Evolutionary conservation across 306 rosid species (phyloP).

Genomic region (cucumber (Cucumis sativus)): DNA sequence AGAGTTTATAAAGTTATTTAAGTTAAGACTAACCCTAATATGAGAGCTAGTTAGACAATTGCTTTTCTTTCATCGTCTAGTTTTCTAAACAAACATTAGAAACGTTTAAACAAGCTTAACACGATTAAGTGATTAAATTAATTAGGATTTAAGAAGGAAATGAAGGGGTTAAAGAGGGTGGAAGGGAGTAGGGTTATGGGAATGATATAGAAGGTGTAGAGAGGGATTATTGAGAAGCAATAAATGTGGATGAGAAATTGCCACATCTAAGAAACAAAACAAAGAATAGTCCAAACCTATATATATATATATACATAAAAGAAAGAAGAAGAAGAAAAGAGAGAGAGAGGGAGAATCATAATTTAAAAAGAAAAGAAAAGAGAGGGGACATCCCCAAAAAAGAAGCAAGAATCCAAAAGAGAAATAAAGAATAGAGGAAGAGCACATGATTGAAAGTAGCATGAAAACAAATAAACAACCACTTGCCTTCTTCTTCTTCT

Average conservation of each 20-base stretch:
- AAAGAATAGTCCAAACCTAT: not conserved
- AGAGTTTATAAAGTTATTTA: no score
- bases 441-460: slow-evolving; percentile 1
- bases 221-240: not conserved
- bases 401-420: slow-evolving; percentile 9
- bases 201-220: no score
- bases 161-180: no score
- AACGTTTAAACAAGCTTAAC: no score
- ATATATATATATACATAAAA: no score
- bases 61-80: no score
- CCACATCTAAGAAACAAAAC: not conserved
- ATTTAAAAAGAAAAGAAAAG: no score
- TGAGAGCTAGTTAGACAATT: no score
- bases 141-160: not conserved
- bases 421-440: not conserved
- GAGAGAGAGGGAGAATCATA: not conserved
- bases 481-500: not conserved
- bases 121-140: no score
- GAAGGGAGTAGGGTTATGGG: no score
- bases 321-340: not conserved
- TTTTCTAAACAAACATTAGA: no score
- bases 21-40: no score
- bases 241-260: not conserved
- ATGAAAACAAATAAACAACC: not conserved
- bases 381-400: not conserved